Evolutionary conservation across 495 filamentous ascomycete species (phyloP), one percentile per base, ranked within the genome.

Genomic region (Hypoxylon lienhwacheense): DNA sequence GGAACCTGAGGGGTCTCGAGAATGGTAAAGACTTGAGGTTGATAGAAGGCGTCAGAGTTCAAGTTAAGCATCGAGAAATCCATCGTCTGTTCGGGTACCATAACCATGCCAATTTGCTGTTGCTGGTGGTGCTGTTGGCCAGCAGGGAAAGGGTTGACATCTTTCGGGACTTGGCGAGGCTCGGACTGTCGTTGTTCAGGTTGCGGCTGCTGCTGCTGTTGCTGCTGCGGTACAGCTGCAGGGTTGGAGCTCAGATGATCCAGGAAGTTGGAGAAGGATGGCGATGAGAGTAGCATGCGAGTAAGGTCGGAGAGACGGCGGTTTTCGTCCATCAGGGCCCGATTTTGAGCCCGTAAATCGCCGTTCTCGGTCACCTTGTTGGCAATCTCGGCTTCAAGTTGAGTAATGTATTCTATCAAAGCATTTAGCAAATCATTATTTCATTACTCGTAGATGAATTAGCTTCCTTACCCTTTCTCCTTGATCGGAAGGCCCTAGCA

Each of bases 401-500:
- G 88, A 47, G 79, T 79, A 63, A 97, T 97, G 68, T 97, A 97
- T 77, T 96, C 93, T 98, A 64, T 29, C 49, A 8, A 14, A 55
- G 40, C 5, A 68, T 89, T n/a, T 81, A 89, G 82, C 50, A 25
- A 35, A n/a, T 28, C 31, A 19, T 20, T 57, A 17, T 34, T 12
- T 28, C 31, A 19, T 20, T 57, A 17, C 37, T 12, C 24, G 28
- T 4, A 58, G 10, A 19, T 1, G 7, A 11, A 12, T 8, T 7
- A 16, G 26, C 26, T 0, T 12, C 64, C 82, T 76, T 82, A 97
- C 93, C 92, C 77, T 99, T 99, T 73, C 93, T 85, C 56, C 93
- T 79, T 19, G 90, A 95, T 25, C 93, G 86, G 83, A 99, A 99
- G 31, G 91, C 91, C 47, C 93, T 84, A 52, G 93, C 93, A 28